A percentile compares a stretch with the other conserved stretches of the same genome.
phyloP scores from a whole-genome alignment of 2,329 filamentous ascomycete genomes.

The Lasiodiplodia theobromae region DNA sequence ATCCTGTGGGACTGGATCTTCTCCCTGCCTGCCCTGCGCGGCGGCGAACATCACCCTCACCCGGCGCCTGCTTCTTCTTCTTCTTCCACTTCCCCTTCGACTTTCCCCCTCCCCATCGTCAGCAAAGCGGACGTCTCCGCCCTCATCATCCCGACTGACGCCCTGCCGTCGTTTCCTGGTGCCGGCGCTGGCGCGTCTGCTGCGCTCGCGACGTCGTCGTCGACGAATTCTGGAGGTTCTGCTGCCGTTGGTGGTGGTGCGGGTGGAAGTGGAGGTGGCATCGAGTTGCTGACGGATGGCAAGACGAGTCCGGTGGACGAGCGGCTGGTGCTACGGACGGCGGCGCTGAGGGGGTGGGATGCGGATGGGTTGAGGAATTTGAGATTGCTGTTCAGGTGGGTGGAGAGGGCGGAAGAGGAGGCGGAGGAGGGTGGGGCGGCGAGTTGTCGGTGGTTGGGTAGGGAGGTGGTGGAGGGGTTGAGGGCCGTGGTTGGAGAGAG shows the following conservation, averaged over 20 bases:
- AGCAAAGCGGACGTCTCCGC: constrained; percentile 64
- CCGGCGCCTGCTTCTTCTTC: too few relatives aligned
- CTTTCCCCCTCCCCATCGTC: constrained; percentile 51
- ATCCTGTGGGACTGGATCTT: constrained; percentile 77
- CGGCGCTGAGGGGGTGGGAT: constrained; percentile 53
- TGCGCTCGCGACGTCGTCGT: constrained; percentile 34
- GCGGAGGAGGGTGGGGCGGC: constrained; percentile 64
- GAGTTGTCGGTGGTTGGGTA: constrained; percentile 61
- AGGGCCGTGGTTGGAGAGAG: constrained; percentile 57
- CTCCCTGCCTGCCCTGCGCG: constrained; percentile 61
- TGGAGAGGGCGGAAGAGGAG: constrained; percentile 53
- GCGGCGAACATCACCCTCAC: constrained; percentile 36
- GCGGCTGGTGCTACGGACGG: constrained; percentile 65
- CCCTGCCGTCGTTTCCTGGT: background rate
- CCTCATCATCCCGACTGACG: constrained; percentile 49
- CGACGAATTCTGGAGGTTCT: background rate
- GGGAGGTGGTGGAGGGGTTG: constrained; percentile 63
- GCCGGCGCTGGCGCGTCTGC: constrained; percentile 41
- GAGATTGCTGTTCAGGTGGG: constrained; percentile 70
- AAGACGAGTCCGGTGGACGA: constrained; percentile 73
- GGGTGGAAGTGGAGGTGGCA: constrained; percentile 52
- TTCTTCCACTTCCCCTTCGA: background rate
- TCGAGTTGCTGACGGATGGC: constrained; percentile 58
- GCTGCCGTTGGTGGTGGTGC: constrained; percentile 64
- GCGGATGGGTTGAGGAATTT: constrained; percentile 68